Conservation (phyloP, 805 yeast genomes). For the Saccharomycopsis amapae region DNA sequence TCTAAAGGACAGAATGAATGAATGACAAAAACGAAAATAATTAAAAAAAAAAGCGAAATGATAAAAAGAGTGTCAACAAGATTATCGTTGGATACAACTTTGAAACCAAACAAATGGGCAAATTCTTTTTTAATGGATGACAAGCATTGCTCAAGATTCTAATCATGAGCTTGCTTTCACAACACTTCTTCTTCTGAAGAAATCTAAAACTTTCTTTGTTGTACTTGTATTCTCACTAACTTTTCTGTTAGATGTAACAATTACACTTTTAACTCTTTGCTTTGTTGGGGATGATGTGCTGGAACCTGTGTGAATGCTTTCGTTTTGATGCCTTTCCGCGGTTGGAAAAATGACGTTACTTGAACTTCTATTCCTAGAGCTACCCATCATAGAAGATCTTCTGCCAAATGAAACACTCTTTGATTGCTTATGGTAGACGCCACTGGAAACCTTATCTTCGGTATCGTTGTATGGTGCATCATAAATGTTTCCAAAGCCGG, state of each 20-base stretch:
- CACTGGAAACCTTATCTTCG: not conserved
- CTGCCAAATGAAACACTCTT: constrained; percentile 17
- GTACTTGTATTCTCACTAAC: constrained; percentile 37
- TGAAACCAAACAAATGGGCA: not conserved
- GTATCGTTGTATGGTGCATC: constrained; percentile 18
- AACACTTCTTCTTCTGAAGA: constrained; percentile 60
- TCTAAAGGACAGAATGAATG: too few relatives aligned
- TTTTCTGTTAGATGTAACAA: not conserved
- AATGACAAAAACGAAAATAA: too few relatives aligned
- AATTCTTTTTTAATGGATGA: not conserved
- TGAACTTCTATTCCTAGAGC: constrained; percentile 6
- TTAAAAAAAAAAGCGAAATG: too few relatives aligned
- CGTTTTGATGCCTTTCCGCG: not conserved
- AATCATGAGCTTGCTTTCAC: constrained; percentile 18
- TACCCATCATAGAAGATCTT: constrained; percentile 5
- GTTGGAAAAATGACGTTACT: constrained; percentile 7
- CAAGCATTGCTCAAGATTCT: not conserved
- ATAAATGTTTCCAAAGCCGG: constrained; percentile 23
- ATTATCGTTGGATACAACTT: too few relatives aligned
- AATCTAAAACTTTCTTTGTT: constrained; percentile 71
- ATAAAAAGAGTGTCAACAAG: too few relatives aligned
- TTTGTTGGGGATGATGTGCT: constrained; percentile 11
- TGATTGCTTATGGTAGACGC: constrained; percentile 8
- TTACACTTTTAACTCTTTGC: constrained; percentile 14
- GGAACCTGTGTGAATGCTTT: not conserved